A percentile compares a stretch with the other conserved stretches of the same genome.
These are phyloP conservation scores for Sungouiozyma intestinalis DNA, from an alignment of 805 yeast species.

Conservation along the genomic window DNA sequence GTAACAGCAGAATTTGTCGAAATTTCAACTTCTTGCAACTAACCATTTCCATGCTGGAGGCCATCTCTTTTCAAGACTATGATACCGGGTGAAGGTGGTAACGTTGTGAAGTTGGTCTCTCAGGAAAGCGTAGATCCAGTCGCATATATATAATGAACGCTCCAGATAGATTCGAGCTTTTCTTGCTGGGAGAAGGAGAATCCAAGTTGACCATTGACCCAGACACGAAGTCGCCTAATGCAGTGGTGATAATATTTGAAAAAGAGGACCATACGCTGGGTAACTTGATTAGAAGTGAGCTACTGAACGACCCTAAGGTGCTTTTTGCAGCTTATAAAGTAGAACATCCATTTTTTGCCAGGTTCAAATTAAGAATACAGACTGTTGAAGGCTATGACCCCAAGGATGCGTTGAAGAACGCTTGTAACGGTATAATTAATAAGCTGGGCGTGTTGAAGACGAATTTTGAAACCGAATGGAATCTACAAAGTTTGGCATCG, in stretches of 20 bases:
- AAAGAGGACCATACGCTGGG: slow-evolving; percentile 97
- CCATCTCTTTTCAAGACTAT: too few relatives aligned
- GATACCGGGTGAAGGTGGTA: too few relatives aligned
- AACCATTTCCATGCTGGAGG: too few relatives aligned
- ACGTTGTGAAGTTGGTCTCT: neutral
- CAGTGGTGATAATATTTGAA: slow-evolving; percentile 85
- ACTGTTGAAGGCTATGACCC: slow-evolving; percentile 94
- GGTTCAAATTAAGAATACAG: slow-evolving; percentile 87
- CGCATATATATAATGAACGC: slow-evolving; percentile 61
- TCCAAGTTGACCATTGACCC: slow-evolving; percentile 87
- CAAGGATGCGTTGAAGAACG: slow-evolving; percentile 77
- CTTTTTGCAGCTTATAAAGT: slow-evolving; percentile 94
- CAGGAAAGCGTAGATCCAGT: too few relatives aligned
- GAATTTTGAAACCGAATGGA: slow-evolving; percentile 88
- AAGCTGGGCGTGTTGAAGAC: slow-evolving; percentile 66
- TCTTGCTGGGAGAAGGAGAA: slow-evolving; percentile 94
- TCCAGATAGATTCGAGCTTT: slow-evolving; percentile 97
- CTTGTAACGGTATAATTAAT: slow-evolving; percentile 73
- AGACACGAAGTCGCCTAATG: slow-evolving; percentile 90
- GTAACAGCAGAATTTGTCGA: neutral
- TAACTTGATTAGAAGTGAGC: slow-evolving; percentile 76
- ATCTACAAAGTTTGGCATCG: slow-evolving; percentile 63
- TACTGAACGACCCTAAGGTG: slow-evolving; percentile 79
- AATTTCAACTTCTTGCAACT: neutral
- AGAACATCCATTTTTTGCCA: slow-evolving; percentile 95